Evolutionary conservation across 1,139 yeast species (phyloP).

Genomic region (Candida mesenterica): DNA sequence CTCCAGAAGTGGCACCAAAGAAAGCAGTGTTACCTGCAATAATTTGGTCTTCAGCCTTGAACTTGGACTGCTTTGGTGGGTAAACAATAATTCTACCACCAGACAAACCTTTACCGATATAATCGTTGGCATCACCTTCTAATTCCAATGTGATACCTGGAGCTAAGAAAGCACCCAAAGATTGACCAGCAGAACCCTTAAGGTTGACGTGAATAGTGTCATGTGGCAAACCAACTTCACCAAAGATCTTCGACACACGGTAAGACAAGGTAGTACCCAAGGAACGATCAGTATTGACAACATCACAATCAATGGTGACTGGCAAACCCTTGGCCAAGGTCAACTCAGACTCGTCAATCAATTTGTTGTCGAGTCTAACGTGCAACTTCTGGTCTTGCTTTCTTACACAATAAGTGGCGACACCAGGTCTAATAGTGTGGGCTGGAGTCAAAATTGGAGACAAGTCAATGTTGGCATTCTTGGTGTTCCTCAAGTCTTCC

Average conservation of each 20-base stretch:
- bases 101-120: slow-evolving; percentile 94
- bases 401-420: slow-evolving; percentile 87
- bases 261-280: slow-evolving; percentile 93
- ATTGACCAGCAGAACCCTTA: slow-evolving; percentile 95
- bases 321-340: slow-evolving; percentile 94
- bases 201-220: slow-evolving; percentile 93
- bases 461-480: slow-evolving; percentile 88
- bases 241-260: slow-evolving; percentile 89
- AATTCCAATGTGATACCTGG: slow-evolving; percentile 93
- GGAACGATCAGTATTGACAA: slow-evolving; percentile 94
- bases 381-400: slow-evolving; percentile 94
- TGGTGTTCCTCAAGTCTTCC: slow-evolving; percentile 81
- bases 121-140: slow-evolving; percentile 97
- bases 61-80: slow-evolving; percentile 81
- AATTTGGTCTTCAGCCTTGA: slow-evolving; percentile 94
- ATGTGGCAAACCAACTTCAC: slow-evolving; percentile 90
- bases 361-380: slow-evolving; percentile 89
- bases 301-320: slow-evolving; percentile 88
- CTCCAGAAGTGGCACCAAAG: slow-evolving; percentile 96
- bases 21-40: slow-evolving; percentile 96
- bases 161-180: slow-evolving; percentile 96
- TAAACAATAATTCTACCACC: slow-evolving; percentile 93
- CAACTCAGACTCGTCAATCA: slow-evolving; percentile 91
- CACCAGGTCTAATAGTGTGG: slow-evolving; percentile 96
- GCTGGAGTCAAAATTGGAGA: slow-evolving; percentile 96